Evolutionary conservation across 441 rosid species (phyloP).

Genomic region (Iberis amara): DNA sequence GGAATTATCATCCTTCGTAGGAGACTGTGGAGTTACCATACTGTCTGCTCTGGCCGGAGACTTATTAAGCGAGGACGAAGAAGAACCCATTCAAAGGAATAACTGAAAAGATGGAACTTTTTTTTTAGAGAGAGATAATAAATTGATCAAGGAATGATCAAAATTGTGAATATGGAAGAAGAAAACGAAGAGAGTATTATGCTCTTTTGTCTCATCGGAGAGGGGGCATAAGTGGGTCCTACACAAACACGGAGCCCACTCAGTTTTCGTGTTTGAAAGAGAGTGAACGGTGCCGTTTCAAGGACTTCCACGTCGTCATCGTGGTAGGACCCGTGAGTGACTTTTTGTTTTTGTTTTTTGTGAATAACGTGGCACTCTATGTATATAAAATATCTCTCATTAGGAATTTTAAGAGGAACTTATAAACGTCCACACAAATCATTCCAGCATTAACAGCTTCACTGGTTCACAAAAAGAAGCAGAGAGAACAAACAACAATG

Average conservation of each 20-base stretch:
- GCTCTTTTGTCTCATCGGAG: constrained; percentile 19
- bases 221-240: constrained; percentile 23
- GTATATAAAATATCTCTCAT: too few species aligned
- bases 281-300: constrained; percentile 23
- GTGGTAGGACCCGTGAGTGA: not conserved
- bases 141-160: not conserved
- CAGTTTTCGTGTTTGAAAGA: constrained; percentile 20
- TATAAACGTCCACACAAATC: too few species aligned
- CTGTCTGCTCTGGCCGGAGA: constrained; percentile 40
- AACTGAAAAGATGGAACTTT: not conserved
- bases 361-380: constrained; percentile 20
- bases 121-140: not conserved
- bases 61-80: constrained; percentile 50
- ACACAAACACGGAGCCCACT: constrained; percentile 35
- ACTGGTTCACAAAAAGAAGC: too few species aligned
- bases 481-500: too few species aligned
- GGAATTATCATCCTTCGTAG: constrained; percentile 37
- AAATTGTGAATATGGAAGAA: not conserved
- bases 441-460: too few species aligned
- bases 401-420: too few species aligned
- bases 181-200: not conserved
- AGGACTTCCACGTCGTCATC: not conserved
- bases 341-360: not conserved
- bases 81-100: constrained; percentile 48
- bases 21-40: constrained; percentile 53